Evolutionary conservation across 2,329 filamentous ascomycete genomes (phyloP).

Genomic region (Knufia fluminis): DNA sequence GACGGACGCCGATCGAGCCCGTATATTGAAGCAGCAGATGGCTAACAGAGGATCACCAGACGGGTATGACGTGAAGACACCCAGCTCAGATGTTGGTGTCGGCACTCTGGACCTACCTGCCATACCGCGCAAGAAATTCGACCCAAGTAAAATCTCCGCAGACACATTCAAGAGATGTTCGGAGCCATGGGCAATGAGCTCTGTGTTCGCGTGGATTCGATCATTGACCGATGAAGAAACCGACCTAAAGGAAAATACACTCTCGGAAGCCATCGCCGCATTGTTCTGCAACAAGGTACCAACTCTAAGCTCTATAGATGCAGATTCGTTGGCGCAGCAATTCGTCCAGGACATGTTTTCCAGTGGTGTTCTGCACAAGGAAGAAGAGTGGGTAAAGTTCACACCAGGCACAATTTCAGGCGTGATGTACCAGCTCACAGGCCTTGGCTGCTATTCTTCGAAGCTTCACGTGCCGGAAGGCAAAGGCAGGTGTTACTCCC

Average conservation of each 20-base stretch:
- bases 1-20: conserved; percentile 71
- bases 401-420: conserved; percentile 71
- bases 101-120: conserved; percentile 64
- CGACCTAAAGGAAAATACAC: conserved; percentile 72
- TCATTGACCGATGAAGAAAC: conserved; percentile 84
- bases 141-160: conserved; percentile 70
- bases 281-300: conserved; percentile 92
- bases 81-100: conserved; percentile 39
- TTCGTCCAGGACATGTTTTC: conserved; percentile 74
- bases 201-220: conserved; percentile 77
- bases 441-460: conserved; percentile 80
- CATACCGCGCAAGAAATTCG: conserved; percentile 74
- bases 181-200: conserved; percentile 88
- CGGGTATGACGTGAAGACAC: conserved; percentile 45
- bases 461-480: conserved; percentile 61
- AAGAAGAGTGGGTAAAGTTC: conserved; percentile 98
- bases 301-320: conserved; percentile 97
- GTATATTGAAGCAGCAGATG: conserved; percentile 44
- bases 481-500: conserved; percentile 76
- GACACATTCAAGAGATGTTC: conserved; percentile 74
- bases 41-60: conserved; percentile 41
- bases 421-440: conserved; percentile 87
- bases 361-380: conserved; percentile 66
- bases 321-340: conserved; percentile 70
- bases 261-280: conserved; percentile 78